Conservation (phyloP, 164 flowering plant species). For the Cinnamomum chago region DNA sequence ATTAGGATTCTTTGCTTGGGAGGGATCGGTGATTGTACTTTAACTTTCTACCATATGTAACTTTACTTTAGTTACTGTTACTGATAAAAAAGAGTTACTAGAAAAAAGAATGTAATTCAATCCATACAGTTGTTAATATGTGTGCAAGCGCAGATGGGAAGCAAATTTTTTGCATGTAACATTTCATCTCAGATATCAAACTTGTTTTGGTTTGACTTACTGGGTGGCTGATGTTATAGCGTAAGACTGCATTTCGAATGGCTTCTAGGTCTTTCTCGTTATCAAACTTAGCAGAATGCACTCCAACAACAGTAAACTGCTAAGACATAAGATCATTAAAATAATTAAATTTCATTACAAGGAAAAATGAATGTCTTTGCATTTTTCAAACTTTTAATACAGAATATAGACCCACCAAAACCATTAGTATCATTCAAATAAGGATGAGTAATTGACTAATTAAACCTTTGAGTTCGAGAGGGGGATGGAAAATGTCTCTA, state of each 20-base stretch:
- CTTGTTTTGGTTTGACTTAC: conserved; percentile 42
- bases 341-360: background rate
- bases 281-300: conserved; percentile 97
- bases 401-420: too few relatives aligned
- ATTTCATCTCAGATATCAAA: background rate
- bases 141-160: background rate
- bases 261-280: conserved; percentile 96
- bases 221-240: conserved; percentile 81
- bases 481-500: background rate
- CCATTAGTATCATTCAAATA: background rate
- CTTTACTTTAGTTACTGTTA: too few relatives aligned
- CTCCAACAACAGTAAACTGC: conserved; percentile 93
- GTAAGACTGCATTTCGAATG: conserved; percentile 87
- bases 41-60: too few relatives aligned
- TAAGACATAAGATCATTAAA: background rate
- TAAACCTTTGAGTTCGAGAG: background rate
- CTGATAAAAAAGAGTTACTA: too few relatives aligned
- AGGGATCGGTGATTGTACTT: too few relatives aligned
- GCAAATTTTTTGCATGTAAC: background rate
- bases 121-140: background rate
- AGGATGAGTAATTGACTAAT: background rate
- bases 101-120: too few relatives aligned
- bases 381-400: background rate
- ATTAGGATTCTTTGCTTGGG: too few relatives aligned
- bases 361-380: background rate